Evolutionary conservation across 2,329 filamentous ascomycete species (phyloP), one percentile per base, ranked within the genome.

Genomic region (Leptographium galeiforme): DNA sequence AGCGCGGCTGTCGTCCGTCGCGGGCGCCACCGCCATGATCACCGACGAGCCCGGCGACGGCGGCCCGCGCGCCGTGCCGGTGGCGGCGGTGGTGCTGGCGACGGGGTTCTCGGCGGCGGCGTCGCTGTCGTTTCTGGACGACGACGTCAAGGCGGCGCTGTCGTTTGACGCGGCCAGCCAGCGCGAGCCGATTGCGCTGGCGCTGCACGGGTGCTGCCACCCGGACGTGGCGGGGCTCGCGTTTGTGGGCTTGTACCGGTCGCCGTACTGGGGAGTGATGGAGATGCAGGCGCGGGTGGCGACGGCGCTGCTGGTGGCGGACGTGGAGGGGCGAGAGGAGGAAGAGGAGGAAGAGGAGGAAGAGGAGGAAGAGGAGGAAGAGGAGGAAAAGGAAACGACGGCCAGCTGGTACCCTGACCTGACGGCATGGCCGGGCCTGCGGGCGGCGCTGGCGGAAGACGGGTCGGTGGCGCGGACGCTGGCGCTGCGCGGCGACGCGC

Each of bases 231-330:
- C 82, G 0, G 77, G 77, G 7, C 68, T 93, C 0, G 87, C 85
- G 0, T 90, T 93, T 61, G 82, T 93, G 1, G 88, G 88, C 0
- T 89, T 89, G 66, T 94, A 94, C 63, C 78, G 88, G 56, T 85
- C 85, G 0, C 87, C 87, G 0, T 93, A 88, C 64, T 94, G 88
- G 88, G 85, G 85, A 1, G 81, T 89, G 0, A 89, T 91, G 76
- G 87, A 93, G 65, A 87, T 89, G 84, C 88, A 94, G 67, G 83
- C 87, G 3, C 77, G 84, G 1, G 76, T 86, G 57, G 69, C 90
- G 7, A 74, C 82, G 0, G 66, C 75, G 13, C 64, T 79, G 12
- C 90, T 86, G 36, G 51, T 44, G 18, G 44, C 47, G 3, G 55
- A 57, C 5, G 47, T 14, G 3, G 36, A 25, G 1, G 39, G n/a